Conservation (phyloP, 1,284 basidiomycete genomes). For the Polyporus tsugae region DNA sequence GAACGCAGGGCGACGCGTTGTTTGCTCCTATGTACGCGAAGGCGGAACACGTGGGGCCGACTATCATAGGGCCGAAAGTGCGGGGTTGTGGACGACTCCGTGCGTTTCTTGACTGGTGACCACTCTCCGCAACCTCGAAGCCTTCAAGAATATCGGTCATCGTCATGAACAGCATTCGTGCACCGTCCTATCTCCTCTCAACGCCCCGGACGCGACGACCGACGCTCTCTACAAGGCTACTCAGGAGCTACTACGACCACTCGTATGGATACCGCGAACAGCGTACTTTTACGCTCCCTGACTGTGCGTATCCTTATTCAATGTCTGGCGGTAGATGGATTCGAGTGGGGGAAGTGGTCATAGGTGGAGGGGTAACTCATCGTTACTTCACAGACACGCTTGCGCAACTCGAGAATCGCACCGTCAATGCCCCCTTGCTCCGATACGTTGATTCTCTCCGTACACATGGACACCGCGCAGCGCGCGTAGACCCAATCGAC, state of each 20-base stretch:
- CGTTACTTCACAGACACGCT: slow-evolving; percentile 63
- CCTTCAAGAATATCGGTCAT: neutral
- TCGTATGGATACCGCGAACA: slow-evolving; percentile 83
- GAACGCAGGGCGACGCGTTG: neutral
- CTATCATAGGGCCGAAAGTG: neutral
- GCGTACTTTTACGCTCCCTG: slow-evolving; percentile 70
- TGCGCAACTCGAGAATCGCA: slow-evolving; percentile 79
- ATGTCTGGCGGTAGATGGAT: neutral
- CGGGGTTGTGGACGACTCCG: neutral
- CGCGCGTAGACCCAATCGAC: slow-evolving; percentile 86
- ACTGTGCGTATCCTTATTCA: slow-evolving; percentile 63
- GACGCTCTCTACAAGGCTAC: slow-evolving; percentile 25
- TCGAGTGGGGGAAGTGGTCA: neutral
- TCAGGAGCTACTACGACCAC: slow-evolving; percentile 74
- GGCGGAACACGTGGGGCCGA: neutral
- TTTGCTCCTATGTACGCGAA: neutral
- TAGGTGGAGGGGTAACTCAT: neutral
- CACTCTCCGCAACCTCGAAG: too few relatives aligned
- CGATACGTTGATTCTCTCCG: slow-evolving; percentile 90
- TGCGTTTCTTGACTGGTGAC: neutral
- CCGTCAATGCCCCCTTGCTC: slow-evolving; percentile 77
- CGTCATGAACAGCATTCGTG: slow-evolving; percentile 22
- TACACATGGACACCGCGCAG: slow-evolving; percentile 82
- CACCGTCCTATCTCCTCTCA: slow-evolving; percentile 25
- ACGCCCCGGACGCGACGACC: slow-evolving; percentile 28